Conservation (phyloP, 129 eudicot species). For the Daucus carota region DH1_v3.0 NC_030381.2:21455501-21456000, state of each 20-base stretch:
- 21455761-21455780: background rate
- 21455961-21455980: too few species aligned
- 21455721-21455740: background rate
- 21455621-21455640: background rate
- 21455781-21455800: background rate
- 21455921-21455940: too few species aligned
- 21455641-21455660: background rate
- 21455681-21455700: background rate
- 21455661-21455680: background rate
- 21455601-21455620: background rate
- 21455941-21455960: too few species aligned
- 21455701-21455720: background rate
- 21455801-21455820: background rate
- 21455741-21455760: background rate
- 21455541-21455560: background rate
- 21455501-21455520: background rate
- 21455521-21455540: background rate
- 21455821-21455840: background rate
- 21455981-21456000: too few species aligned
- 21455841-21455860: background rate
- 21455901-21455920: background rate
- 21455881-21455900: background rate
- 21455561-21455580: background rate
- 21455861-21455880: background rate
- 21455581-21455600: background rate